phyloP scores from a whole-genome alignment of 306 rosid species.

The Coriaria nepalensis region DNA sequence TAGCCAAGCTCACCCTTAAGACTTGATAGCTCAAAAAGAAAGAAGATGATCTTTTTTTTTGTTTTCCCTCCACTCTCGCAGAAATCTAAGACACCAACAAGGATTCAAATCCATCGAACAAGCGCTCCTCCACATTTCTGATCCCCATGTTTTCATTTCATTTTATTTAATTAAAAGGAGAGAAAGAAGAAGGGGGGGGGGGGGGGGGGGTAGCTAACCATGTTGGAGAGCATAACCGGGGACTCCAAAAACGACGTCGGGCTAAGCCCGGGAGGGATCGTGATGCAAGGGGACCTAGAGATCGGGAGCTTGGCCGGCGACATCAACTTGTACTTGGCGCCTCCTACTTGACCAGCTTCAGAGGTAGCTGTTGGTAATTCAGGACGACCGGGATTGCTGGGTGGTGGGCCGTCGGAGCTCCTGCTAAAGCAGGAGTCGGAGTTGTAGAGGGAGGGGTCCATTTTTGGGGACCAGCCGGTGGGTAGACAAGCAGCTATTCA shows the following conservation, averaged over 20 bases:
- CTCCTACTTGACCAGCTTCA: slow-evolving; percentile 10
- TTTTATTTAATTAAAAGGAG: too few species aligned
- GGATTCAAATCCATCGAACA: slow-evolving; percentile 2
- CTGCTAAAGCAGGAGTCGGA: slow-evolving; percentile 6
- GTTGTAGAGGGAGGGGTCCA: slow-evolving; percentile 28
- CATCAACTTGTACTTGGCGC: slow-evolving; percentile 62
- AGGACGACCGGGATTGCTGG: slow-evolving; percentile 23
- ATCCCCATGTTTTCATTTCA: too few species aligned
- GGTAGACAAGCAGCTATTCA: too few species aligned
- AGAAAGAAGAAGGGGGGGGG: too few species aligned
- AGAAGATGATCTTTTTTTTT: background rate
- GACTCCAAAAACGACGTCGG: slow-evolving; percentile 78
- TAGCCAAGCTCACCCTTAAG: slow-evolving; percentile 12
- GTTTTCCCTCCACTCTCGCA: background rate
- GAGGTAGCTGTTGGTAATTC: slow-evolving; percentile 7
- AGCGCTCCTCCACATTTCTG: too few species aligned
- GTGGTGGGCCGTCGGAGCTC: slow-evolving; percentile 2
- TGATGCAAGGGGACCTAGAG: slow-evolving; percentile 63
- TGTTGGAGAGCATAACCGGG: slow-evolving; percentile 64
- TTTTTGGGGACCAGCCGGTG: background rate
- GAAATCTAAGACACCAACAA: background rate
- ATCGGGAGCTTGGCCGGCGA: slow-evolving; percentile 92
- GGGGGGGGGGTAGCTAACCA: slow-evolving; percentile 22
- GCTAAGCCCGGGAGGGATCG: slow-evolving; percentile 60
- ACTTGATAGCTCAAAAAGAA: slow-evolving; percentile 3